phyloP scores from a whole-genome alignment of 129 eudicot species.

The Helichrysum umbraculigerum region DNA sequence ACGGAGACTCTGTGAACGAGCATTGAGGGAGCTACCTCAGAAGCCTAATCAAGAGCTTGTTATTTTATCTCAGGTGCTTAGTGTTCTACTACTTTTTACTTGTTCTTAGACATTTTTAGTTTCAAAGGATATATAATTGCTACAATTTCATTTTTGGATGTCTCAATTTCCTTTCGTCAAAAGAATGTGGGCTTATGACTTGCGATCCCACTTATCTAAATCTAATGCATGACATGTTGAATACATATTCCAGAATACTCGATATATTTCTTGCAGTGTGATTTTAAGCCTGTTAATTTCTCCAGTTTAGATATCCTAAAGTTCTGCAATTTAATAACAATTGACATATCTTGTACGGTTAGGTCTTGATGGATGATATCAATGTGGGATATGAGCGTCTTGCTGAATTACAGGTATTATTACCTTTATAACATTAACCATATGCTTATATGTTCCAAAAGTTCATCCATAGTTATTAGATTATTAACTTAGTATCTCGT shows the following conservation, averaged over 20 bases:
- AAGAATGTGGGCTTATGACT: neutral
- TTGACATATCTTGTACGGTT: slow-evolving; percentile 1
- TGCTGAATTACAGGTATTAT: slow-evolving; percentile 83
- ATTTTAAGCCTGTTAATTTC: neutral
- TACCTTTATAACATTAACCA: slow-evolving; percentile 6
- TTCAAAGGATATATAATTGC: neutral
- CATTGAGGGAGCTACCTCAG: slow-evolving; percentile 71
- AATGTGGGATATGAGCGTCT: slow-evolving; percentile 94
- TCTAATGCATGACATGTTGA: neutral
- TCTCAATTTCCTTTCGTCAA: neutral
- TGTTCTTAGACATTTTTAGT: neutral
- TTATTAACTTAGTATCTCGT: neutral
- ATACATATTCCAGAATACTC: neutral
- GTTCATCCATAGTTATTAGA: neutral
- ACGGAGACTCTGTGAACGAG: slow-evolving; percentile 88
- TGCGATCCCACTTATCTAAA: neutral
- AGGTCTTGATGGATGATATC: slow-evolving; percentile 96
- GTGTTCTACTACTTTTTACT: neutral
- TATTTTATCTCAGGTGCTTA: slow-evolving; percentile 75
- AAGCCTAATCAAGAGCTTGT: slow-evolving; percentile 85
- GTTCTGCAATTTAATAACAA: slow-evolving; percentile 3
- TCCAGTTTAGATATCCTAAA: neutral
- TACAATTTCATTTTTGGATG: neutral
- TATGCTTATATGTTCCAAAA: slow-evolving; percentile 4
- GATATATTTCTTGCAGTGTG: neutral